Percentiles rank a stretch among this genome's conserved stretches.
phyloP scores from a whole-genome alignment of 1,284 basidiomycete genomes.

The Apiotrichum domesticum region DNA sequence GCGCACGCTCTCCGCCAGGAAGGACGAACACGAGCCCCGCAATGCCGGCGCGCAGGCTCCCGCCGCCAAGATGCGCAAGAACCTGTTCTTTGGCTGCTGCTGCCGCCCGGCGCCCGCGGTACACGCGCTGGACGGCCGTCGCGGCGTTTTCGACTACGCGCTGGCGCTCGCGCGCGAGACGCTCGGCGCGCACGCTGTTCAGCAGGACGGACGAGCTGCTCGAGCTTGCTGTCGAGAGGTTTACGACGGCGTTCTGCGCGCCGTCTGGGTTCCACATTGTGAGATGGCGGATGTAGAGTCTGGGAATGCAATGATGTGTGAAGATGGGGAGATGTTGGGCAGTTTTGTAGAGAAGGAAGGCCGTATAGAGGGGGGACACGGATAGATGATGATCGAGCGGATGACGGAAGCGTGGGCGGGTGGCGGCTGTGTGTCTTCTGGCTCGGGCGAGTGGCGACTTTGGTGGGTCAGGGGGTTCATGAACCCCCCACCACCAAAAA shows the following conservation, averaged over 20 bases:
- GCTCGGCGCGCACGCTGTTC: constrained; percentile 31
- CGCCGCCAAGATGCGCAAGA: constrained; percentile 1
- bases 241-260: constrained; percentile 18
- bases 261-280: constrained; percentile 21
- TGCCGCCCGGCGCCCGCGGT: constrained; percentile 30
- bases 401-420: no score
- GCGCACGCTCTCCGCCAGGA: constrained; percentile 3
- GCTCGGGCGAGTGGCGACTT: no score
- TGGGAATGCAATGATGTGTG: no score
- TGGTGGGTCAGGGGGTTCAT: no score
- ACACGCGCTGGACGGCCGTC: constrained; percentile 35
- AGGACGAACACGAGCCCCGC: constrained; percentile 17
- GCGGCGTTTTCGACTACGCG: constrained; percentile 31
- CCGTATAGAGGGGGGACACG: no score
- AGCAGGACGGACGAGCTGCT: constrained; percentile 35
- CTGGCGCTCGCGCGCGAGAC: constrained; percentile 31
- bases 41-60: constrained; percentile 6
- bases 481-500: no score
- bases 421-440: no score
- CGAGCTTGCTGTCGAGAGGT: constrained; percentile 36
- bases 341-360: no score
- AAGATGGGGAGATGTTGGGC: no score
- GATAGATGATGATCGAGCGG: no score
- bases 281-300: background rate
- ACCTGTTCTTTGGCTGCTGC: background rate